Evolutionary conservation across 1,284 basidiomycete species (phyloP), one percentile per base, ranked within the genome.

Genomic region (Apiotrichum veenhuisii): DNA sequence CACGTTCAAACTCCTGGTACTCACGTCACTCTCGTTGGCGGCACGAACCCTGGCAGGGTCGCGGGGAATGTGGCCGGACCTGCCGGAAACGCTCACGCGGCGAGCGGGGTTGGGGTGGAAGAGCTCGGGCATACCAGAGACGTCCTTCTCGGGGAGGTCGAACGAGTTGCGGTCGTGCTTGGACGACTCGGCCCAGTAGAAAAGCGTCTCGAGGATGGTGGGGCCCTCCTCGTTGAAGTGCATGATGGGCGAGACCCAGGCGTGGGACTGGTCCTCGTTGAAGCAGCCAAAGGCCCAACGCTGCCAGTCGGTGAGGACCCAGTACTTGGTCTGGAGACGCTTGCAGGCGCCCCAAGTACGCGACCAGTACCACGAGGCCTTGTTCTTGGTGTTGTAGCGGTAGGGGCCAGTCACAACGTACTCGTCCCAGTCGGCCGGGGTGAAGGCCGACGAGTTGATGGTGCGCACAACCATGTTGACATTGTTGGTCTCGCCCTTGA

Each of bases 301-400:
- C 55, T 77, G 68, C 64, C 72, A 78, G 61, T 76, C 74, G 50
- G 77, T 78, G 56, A 78, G 65, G 52, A 76, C 74, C 57, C 68
- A 78, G 63, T 70, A 75, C 45, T 68, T 61, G 59, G 74, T 72
- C 8, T 64, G 61, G 50, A 78, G 68, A 30, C 77, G 70, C 53
- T 71, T 71, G 58, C 70, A 66, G 14, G 74, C 75, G 22, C 69
- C 70, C 59, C 65, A 75, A 37, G 71, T 65, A 52, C 76, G 69
- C 36, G 73, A 75, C 76, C 76, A 78, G 66, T 77, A 76, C 77
- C 76, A 78, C 34, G 75, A 77, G 10, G 77, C 76, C 66, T 77
- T 77, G 53, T 69, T 72, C 57, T 74, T 75, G 59, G 68, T 74
- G 64, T 74, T 73, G 68, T 78, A 78, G 45, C 66, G 62, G 63